Evolutionary conservation across 352 stramenopile genomes (phyloP), one percentile per base, ranked within the genome.

Genomic region (Achlya hypogyna): DNA sequence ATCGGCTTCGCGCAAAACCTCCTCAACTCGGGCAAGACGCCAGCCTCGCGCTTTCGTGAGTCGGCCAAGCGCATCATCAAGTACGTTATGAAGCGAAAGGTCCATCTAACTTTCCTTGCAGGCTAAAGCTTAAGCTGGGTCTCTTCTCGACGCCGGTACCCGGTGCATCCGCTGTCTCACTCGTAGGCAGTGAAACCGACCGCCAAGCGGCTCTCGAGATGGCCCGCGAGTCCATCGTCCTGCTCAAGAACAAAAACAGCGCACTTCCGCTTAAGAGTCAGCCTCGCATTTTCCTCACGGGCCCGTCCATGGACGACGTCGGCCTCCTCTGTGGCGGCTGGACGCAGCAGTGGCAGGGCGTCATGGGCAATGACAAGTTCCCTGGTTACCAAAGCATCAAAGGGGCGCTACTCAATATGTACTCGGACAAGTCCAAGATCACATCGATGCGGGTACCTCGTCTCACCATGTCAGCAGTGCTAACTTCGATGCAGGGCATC

Each of bases 331-430:
- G 84, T 31, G 84, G 86, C 34, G 86, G 86, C 43, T 70, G 89
- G 89, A 85, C 86, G 1, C 74, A 93, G 49, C 77, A 87, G 35
- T 97, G 89, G 89, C 88, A 96, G 75, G 89, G 87, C 2, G 76
- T 84, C 22, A 82, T 79, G 2, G 81, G 81, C 0, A 89, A 89
- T 18, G 78, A 73, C 0, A 64, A 85, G 34, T 90, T 88, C 47
- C 82, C 82, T 1, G 79, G 87, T n/a, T 78, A 80, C 22, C 65
- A 67, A 31, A 86, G 78, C 4, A 69, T 90, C 28, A 84, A 84
- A 43, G 74, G 86, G 20, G 78, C 79, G 0, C 63, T 88, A 71
- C n/a, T 53, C 29, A 40, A 22, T 16, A 12, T 56, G 10, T 10
- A 22, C 31, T 12, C 25, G 1, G 49, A 3, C 31, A 31, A 56